Conservation (phyloP, 345 rosid species). For the Cardamine resedifolia region DNA sequence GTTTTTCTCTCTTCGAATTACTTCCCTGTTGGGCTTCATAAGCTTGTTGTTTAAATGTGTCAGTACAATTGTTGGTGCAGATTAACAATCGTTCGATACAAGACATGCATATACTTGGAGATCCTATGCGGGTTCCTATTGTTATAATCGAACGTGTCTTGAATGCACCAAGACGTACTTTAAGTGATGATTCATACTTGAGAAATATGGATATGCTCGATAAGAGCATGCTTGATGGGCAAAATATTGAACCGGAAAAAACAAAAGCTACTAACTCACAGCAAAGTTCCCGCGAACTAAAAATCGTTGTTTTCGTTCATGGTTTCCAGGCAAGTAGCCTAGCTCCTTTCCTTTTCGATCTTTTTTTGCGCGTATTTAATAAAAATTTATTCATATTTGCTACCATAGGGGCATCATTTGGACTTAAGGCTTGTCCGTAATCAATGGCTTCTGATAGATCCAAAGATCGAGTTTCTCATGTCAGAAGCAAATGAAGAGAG, state of each 20-base stretch:
- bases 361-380: background rate
- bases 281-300: constrained; percentile 56
- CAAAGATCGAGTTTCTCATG: constrained; percentile 87
- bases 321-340: constrained; percentile 81
- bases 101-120: constrained; percentile 89
- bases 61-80: constrained; percentile 48
- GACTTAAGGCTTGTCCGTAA: constrained; percentile 90
- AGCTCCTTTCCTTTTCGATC: background rate
- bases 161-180: constrained; percentile 80
- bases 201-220: constrained; percentile 59
- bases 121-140: constrained; percentile 78
- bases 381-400: background rate
- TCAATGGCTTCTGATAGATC: constrained; percentile 96
- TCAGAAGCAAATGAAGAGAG: constrained; percentile 87
- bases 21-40: background rate
- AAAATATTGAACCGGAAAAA: constrained; percentile 40
- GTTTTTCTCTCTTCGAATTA: constrained; percentile 21
- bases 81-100: constrained; percentile 83
- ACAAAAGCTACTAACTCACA: constrained; percentile 29
- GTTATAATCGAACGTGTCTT: constrained; percentile 77
- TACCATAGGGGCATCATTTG: constrained; percentile 87
- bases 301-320: constrained; percentile 84
- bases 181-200: constrained; percentile 74
- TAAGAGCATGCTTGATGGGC: constrained; percentile 34
- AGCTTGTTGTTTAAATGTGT: constrained; percentile 2